A percentile compares a stretch with the other conserved stretches of the same genome.
phyloP scores from a whole-genome alignment of 208 protist species.

The Trypanosoma lewisi region DNA sequence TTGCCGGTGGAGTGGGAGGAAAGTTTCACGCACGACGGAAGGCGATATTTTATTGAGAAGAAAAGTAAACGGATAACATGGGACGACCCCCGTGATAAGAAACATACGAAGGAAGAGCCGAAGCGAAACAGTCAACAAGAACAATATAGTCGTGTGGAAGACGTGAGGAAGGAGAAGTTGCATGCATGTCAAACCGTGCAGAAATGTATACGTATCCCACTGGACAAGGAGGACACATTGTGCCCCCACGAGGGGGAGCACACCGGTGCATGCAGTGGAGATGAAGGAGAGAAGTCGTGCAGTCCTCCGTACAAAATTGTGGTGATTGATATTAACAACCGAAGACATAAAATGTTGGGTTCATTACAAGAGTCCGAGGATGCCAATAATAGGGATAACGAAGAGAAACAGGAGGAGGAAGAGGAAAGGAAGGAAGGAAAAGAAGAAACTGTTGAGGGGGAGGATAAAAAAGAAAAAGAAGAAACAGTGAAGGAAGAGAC shows the following conservation, averaged over 20 bases:
- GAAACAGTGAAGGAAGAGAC: too few relatives aligned
- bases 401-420: not conserved
- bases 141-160: not conserved
- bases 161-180: not conserved
- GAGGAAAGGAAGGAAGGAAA: not conserved
- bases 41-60: conserved; percentile 72
- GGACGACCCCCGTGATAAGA: conserved; percentile 55
- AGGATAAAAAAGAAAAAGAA: not conserved
- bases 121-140: not conserved
- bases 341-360: conserved; percentile 6
- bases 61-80: conserved; percentile 54
- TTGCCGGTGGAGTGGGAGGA: conserved; percentile 77
- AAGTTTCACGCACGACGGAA: conserved; percentile 73
- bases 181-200: not conserved
- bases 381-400: too few relatives aligned
- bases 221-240: conserved; percentile 7
- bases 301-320: conserved; percentile 14
- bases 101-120: not conserved
- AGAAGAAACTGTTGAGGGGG: not conserved
- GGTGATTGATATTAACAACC: not conserved
- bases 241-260: conserved; percentile 9
- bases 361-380: too few relatives aligned
- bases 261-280: not conserved
- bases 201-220: not conserved
- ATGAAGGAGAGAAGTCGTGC: not conserved